Base-by-base conservation (phyloP, 306 rosid genomes). In the Cicer cuneatum region DNA sequence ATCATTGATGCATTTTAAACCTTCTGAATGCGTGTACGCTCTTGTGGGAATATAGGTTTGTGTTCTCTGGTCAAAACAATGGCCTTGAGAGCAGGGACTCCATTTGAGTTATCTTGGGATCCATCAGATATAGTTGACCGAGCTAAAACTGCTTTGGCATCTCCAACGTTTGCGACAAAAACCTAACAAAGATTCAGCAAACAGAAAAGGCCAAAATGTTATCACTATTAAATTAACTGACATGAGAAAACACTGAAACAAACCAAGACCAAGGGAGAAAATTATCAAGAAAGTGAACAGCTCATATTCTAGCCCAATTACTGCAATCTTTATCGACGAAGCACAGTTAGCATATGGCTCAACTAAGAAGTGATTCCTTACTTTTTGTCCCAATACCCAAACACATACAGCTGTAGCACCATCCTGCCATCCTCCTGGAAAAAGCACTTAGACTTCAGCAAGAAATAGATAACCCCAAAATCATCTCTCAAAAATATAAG, bases 351-450 rank as follows among this genome's bases (percentile, higher is more conserved):
- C 10, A 66, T 16, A 51, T 54, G 38, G 16, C 39, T 74, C 19
- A 48, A 48, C 14, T 7, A 29, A 7, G 18, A 40, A 14, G 19
- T 16, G 16, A 19, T 79, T 58, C 48, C 24, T 83, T 83, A 90
- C 98, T 64, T 85, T 89, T 77, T 90, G 89, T 46, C 91, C 95
- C 70, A 90, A 64, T 69, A 93, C 82, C 98, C 98, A 93, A 64
- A 89, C 86, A 75, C 96, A 90, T 21, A 89, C 96, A 29, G 96
- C 93, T 65, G 96, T 93, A 59, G 98, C 95, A 72, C 98, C 98
- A 68, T 93, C 98, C 83, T 82, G 98, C 96, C 96, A 93, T 33
- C 96, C 96, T 71, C 90, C 98, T 93, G 87, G 69, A 72, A 66
- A 74, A 38, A 74, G 48, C 58, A 74, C 15, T 38, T 64, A 59